Base-by-base conservation (phyloP, 352 stramenopile genomes). In the Globisporangium megalacanthum region DNA sequence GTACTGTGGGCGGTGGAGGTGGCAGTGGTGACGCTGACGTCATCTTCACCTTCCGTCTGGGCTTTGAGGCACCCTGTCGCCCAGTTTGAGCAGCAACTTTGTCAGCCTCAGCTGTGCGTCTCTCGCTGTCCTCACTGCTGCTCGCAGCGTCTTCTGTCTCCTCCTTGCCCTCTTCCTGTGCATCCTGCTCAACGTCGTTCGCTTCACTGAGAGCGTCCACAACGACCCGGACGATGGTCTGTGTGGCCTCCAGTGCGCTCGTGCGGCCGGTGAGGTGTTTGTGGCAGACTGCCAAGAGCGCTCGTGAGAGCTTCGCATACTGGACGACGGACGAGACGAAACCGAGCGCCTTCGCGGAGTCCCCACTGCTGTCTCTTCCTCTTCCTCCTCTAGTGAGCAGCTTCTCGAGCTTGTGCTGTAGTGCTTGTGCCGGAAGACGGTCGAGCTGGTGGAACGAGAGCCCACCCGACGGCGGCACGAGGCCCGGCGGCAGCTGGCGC, bases 401-500 rank as follows among this genome's bases (percentile, higher is more conserved):
- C 9, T 53, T 52, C 13, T 66, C 62, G 33, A 76, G 53, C 45
- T 69, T 77, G 5, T 65, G 61, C 45, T 79, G 63, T 11, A 83
- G 33, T 0, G 65, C 15, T 6, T 55, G 35, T 8, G 68, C 52
- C 14, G 77, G 66, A 8, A 83, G 59, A 33, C 61, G 60, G 62
- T 84, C 72, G 39, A 85, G 50, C 56, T 83, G 60, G 46, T 74
- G 65, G 39, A 79, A 61, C 14, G 69, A 78, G n/a, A 79, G 36
- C 14, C 62, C 54, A 1, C 64, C 68, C 2, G 61, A 53, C 1
- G 70, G 70, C 13, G 74, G 73, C 35, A 72, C 68, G 13, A 86
- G 41, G 4, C 71, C 70, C 2, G 61, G 47, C 2, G 77, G 77
- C n/a, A 78, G 64, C 35, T 83, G 75, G 0, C 67, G 71, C 49